Conservation (phyloP, 495 filamentous ascomycete genomes). For the Hypomontagnella monticulosa region DNA sequence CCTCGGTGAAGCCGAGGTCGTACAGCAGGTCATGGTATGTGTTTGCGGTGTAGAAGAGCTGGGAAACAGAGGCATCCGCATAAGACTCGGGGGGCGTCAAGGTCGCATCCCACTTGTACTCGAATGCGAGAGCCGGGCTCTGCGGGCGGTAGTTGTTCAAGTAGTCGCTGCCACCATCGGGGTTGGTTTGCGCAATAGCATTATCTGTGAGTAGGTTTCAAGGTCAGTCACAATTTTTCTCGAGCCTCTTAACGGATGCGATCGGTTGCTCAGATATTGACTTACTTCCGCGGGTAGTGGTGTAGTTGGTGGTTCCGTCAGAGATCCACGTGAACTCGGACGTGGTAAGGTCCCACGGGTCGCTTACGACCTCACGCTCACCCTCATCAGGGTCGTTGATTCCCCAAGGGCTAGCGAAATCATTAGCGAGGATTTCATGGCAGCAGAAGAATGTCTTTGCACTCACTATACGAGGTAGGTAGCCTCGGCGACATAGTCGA, state of each 20-base stretch:
- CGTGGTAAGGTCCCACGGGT: conserved; percentile 51
- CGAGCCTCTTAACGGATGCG: neutral
- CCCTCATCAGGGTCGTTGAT: conserved; percentile 59
- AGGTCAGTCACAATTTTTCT: conserved; percentile 11
- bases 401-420: conserved; percentile 49
- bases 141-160: conserved; percentile 54
- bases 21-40: conserved; percentile 64
- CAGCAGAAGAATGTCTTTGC: neutral
- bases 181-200: conserved; percentile 58
- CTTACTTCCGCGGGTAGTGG: conserved; percentile 55
- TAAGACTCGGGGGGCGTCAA: conserved; percentile 49
- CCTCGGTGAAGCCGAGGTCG: conserved; percentile 62
- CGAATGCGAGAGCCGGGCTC: conserved; percentile 48
- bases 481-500: conserved; percentile 60
- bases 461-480: conserved; percentile 56
- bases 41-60: conserved; percentile 66
- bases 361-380: conserved; percentile 43
- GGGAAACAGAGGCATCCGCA: conserved; percentile 56
- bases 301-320: conserved; percentile 52
- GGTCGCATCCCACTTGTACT: conserved; percentile 52
- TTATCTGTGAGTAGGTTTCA: conserved; percentile 48
- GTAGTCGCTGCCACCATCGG: conserved; percentile 48
- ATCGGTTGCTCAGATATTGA: neutral
- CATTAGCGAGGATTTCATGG: conserved; percentile 31
- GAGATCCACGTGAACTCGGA: conserved; percentile 58